Evolutionary conservation across 2,329 filamentous ascomycete species (phyloP).

Genomic region (Venturia effusa): DNA sequence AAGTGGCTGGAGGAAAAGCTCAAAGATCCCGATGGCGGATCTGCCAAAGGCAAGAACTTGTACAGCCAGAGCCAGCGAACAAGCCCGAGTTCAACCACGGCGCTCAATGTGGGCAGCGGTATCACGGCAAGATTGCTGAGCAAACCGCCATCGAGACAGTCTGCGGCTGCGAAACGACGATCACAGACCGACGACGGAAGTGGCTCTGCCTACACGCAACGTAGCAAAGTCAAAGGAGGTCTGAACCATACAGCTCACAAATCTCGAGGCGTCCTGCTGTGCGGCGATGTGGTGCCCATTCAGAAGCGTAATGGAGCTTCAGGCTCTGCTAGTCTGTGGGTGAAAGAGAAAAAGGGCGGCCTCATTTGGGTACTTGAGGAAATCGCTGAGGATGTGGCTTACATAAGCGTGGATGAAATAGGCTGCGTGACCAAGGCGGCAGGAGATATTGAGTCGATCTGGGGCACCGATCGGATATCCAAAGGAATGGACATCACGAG

Average conservation of each 20-base stretch:
- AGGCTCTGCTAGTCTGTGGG: conserved; percentile 92
- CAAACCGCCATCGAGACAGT: conserved; percentile 58
- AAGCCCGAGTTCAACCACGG: conserved; percentile 26
- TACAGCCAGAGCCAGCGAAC: conserved; percentile 23
- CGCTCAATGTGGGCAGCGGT: conserved; percentile 60
- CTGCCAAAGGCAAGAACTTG: conserved; percentile 18
- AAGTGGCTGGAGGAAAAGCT: conserved; percentile 86
- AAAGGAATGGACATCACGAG: conserved; percentile 64
- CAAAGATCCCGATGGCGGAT: conserved; percentile 47
- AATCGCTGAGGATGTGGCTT: conserved; percentile 86
- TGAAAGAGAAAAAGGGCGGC: conserved; percentile 90
- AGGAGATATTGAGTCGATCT: conserved; percentile 77
- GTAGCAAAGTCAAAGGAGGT: conserved; percentile 44
- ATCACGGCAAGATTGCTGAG: conserved; percentile 82
- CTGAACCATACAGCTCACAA: conserved; percentile 60
- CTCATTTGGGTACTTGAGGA: conserved; percentile 98
- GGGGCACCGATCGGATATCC: conserved; percentile 60
- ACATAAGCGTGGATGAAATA: conserved; percentile 65
- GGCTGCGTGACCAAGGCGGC: conserved; percentile 59
- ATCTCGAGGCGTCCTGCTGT: conserved; percentile 80
- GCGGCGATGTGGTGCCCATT: conserved; percentile 96
- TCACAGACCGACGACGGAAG: conserved; percentile 56
- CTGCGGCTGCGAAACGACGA: conserved; percentile 42
- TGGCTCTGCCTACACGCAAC: conserved; percentile 31
- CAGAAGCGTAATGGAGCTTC: conserved; percentile 88